Conservation (phyloP, 1,284 basidiomycete species). For the Puccinia polysora region DNA sequence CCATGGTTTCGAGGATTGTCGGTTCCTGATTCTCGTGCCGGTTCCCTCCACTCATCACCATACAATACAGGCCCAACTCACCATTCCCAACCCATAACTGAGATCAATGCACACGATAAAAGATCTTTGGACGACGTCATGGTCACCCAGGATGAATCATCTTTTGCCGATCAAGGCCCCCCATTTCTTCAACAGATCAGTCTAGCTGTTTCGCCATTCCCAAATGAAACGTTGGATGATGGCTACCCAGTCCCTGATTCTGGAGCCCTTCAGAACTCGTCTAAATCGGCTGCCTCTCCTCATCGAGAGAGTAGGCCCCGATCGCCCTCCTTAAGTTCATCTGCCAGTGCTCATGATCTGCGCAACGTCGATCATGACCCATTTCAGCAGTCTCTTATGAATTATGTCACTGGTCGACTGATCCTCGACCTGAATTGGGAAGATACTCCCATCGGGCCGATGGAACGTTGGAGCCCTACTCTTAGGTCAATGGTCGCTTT, state of each 20-base stretch:
- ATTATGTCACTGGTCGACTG: conserved; percentile 1
- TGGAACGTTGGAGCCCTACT: conserved; percentile 32
- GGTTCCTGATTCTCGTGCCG: not conserved
- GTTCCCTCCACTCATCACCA: not conserved
- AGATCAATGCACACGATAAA: not conserved
- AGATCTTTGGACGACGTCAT: not conserved
- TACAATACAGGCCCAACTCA: not conserved
- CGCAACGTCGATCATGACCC: not conserved
- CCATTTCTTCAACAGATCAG: not conserved
- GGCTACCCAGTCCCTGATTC: not conserved
- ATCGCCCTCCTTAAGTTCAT: not conserved
- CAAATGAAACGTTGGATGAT: not conserved
- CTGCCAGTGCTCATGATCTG: not conserved
- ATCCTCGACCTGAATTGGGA: conserved; percentile 23
- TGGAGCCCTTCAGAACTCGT: not conserved
- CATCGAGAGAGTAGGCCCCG: not conserved
- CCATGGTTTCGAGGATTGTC: conserved; percentile 12
- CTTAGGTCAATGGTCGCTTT: conserved; percentile 35
- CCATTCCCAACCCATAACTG: not conserved
- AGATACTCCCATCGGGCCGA: conserved; percentile 30
- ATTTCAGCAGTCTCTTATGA: conserved; percentile 30
- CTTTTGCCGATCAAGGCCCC: conserved; percentile 1
- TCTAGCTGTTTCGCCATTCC: not conserved
- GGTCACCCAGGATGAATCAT: not conserved
- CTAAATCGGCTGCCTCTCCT: conserved; percentile 14